Percentiles rank a stretch among this genome's conserved stretches.
Evolutionary conservation across 768 basidiomycete genomes (phyloP).

Genomic region (Cystofilobasidium bisporidii): DNA sequence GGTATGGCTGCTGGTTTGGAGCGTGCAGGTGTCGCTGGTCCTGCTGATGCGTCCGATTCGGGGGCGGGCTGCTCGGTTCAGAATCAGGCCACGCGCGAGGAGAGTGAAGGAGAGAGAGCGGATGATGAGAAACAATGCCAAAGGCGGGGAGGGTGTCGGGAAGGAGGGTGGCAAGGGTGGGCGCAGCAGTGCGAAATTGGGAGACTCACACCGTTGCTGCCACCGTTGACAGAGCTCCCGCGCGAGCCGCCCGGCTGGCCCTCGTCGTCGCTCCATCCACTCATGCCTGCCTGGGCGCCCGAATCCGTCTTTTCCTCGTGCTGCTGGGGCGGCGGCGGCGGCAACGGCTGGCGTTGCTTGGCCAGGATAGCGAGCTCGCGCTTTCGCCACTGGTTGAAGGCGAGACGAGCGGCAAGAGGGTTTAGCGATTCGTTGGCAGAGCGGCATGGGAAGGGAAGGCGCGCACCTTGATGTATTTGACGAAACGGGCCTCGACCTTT

Average conservation of each 20-base stretch:
- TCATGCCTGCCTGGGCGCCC: not conserved
- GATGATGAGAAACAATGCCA: too few species aligned
- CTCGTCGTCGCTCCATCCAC: not conserved
- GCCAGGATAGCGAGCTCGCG: not conserved
- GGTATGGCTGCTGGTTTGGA: not conserved
- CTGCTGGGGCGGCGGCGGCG: not conserved
- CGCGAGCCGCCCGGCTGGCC: too few species aligned
- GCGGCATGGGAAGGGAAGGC: too few species aligned
- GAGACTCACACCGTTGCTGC: too few species aligned
- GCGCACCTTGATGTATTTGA: not conserved
- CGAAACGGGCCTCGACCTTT: not conserved
- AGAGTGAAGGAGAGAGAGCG: too few species aligned
- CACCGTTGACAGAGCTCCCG: too few species aligned
- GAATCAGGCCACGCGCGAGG: too few species aligned
- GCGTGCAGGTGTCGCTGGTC: not conserved
- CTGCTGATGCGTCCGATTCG: not conserved
- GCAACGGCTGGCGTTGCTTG: not conserved
- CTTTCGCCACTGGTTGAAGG: not conserved
- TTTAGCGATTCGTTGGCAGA: too few species aligned
- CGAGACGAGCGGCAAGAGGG: not conserved
- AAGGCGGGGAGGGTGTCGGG: too few species aligned
- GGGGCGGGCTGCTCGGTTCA: too few species aligned
- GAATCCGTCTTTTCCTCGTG: not conserved
- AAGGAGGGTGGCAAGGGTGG: too few species aligned
- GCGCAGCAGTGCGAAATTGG: too few species aligned